Percentiles rank a stretch among this genome's conserved stretches.
Evolutionary conservation across 2,329 filamentous ascomycete species (phyloP).

Genomic region (Dothiorella sarmentorum): DNA sequence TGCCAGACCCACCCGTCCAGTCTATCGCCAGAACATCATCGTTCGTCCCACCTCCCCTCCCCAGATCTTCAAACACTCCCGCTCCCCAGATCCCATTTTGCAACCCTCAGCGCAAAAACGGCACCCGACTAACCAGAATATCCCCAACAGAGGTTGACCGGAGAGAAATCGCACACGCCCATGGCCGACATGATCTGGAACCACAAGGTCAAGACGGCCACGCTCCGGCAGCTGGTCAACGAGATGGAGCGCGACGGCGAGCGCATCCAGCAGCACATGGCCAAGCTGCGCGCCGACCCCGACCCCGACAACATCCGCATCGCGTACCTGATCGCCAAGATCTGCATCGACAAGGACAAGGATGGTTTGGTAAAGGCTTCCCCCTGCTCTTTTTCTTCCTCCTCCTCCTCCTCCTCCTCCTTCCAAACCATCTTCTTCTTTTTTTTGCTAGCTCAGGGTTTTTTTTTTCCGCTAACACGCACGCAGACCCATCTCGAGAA

Average conservation of each 20-base stretch:
- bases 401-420: background rate
- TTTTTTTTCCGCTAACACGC: background rate
- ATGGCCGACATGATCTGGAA: background rate
- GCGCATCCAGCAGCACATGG: background rate
- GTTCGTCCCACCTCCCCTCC: too few relatives aligned
- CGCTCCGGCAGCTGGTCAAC: background rate
- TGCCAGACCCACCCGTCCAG: too few relatives aligned
- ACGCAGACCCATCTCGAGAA: background rate
- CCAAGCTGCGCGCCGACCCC: background rate
- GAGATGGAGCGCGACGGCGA: constrained; percentile 39
- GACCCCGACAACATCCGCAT: background rate
- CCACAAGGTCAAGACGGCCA: background rate
- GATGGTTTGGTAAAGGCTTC: background rate
- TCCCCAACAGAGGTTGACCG: too few relatives aligned
- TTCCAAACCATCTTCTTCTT: background rate
- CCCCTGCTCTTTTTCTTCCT: background rate
- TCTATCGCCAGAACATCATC: too few relatives aligned
- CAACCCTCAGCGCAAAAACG: too few relatives aligned
- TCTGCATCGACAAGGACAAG: background rate
- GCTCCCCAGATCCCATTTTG: too few relatives aligned
- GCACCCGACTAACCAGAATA: background rate
- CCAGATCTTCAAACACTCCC: too few relatives aligned
- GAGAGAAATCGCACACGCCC: too few relatives aligned
- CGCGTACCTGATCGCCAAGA: background rate
- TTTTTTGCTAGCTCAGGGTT: background rate